Evolutionary conservation across 305 asterid species (phyloP).

Genomic region (Plantago coronopus): DNA sequence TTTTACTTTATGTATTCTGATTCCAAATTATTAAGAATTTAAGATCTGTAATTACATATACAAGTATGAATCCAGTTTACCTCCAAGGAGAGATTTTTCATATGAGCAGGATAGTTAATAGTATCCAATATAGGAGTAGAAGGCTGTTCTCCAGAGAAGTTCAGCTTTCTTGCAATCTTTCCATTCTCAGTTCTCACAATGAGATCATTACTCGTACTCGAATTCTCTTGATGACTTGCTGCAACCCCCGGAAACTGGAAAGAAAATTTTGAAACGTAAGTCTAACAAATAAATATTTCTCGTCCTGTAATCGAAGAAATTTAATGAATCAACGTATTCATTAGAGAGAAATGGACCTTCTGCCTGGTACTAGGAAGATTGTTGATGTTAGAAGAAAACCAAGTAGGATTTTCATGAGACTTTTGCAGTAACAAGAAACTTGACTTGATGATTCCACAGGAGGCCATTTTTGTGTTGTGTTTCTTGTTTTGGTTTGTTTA

Average conservation of each 20-base stretch:
- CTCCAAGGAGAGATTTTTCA: slow-evolving; percentile 59
- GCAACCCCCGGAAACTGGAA: slow-evolving; percentile 27
- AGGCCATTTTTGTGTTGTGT: slow-evolving; percentile 10
- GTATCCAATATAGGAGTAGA: slow-evolving; percentile 58
- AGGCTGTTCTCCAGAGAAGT: slow-evolving; percentile 45
- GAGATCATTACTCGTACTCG: slow-evolving; percentile 8
- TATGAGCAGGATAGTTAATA: slow-evolving; percentile 56
- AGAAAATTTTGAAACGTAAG: background rate
- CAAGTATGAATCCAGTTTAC: slow-evolving; percentile 20
- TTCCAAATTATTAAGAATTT: too few relatives aligned
- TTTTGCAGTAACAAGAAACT: slow-evolving; percentile 18
- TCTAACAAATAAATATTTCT: background rate
- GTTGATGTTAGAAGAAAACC: background rate
- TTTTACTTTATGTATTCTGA: too few relatives aligned
- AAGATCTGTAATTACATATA: too few relatives aligned
- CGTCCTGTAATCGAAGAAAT: too few relatives aligned
- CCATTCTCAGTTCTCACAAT: slow-evolving; percentile 16
- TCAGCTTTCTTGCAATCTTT: slow-evolving; percentile 21
- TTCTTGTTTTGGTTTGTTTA: background rate
- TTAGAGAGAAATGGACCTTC: background rate
- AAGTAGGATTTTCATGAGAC: slow-evolving; percentile 9
- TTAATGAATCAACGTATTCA: background rate
- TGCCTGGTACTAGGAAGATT: slow-evolving; percentile 17
- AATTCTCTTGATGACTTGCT: slow-evolving; percentile 26
- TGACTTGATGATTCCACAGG: slow-evolving; percentile 15